Evolutionary conservation across 2,329 filamentous ascomycete genomes (phyloP), one percentile per base, ranked within the genome.

Genomic region (Leptoxyphium fumago): DNA sequence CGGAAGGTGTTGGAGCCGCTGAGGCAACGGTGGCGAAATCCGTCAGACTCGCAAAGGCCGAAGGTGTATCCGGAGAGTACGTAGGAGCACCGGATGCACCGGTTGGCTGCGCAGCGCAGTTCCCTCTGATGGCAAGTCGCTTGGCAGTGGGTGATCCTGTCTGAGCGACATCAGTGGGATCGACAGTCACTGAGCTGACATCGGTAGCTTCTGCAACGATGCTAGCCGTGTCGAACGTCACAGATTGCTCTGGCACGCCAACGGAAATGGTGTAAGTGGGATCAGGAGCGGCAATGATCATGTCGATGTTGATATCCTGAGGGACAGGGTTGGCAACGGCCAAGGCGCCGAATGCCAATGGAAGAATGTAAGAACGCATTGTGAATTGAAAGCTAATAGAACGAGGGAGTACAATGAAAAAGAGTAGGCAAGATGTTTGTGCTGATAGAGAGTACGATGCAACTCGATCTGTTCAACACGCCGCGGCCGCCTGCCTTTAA

Each of bases 101-200:
- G 39, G 48, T 46, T 14, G 55, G 54, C 50, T 57, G 55, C 44
- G 52, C 46, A 46, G 52, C 50, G 46, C 55, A 58, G 18, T 52
- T 17, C 9, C 30, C 43, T 18, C 38, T 17, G 13, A 11, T 40
- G 11, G 11, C 38, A 13, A 40, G 11, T 15, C 21, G 14, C 13
- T 40, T 18, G 14, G 13, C 14, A 13, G 38, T 18, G 5, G 38
- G 14, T 10, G 38, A 13, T 11, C 11, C 21, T 5, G 21, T 40
- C 34, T 38, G 34, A 10, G 38, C 38, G 13, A 36, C 32, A 15
- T 36, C 15, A 9, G 11, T 15, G 4, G 32, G 32, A 36, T 36
- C 32, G 32, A 36, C 32, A 9, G 32, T 36, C 32, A 36, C 15
- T 4, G 32, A 36, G 32, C 32, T 36, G 32, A 36, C 32, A 36